Base-by-base conservation (phyloP, 164 flowering plant species). In the Chimonanthus praecox region DNA sequence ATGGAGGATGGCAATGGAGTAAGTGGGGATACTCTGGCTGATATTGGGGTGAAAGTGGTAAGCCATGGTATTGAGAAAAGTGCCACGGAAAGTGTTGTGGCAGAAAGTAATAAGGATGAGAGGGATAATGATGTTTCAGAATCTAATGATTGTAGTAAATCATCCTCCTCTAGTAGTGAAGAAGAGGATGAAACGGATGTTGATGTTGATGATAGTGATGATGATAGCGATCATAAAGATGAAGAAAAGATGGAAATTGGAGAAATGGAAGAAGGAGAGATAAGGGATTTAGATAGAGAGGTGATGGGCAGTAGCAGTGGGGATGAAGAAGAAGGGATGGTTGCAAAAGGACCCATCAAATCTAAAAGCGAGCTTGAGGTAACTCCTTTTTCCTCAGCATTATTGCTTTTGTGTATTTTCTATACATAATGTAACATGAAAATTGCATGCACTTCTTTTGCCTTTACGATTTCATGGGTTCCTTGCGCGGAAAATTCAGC, bases 301-400 rank as follows among this genome's bases (percentile, higher is more conserved):
- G 80, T 77, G 74, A 76, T 74, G 21, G 66, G 79, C 74, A 76
- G 49, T 49, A 81, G 77, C 18, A 78, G 79, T 10, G 87, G 74
- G n/a, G 89, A 82, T 15, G 87, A 75, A 43, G 86, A 43, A 6
- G 82, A 45, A 43, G 77, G 6, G 33, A 72, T 60, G 47, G 47
- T 18, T 6, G 78, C 33, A 33, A 33, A 49, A 60, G 90, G 86
- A 44, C 97, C 95, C 33, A 84, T 94, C 54, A 84, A 71, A 75
- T 89, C 97, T 18, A 90, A 85, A 83, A 91, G 92, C 72, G 97
- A 92, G 83, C 74, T 88, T 73, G 70, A 83, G 90, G 98, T 94
- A 85, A 75, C 8, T 62, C 4, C 18, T 20, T 58, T 18, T 61
- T 54, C 3, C 11, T 54, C 33, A 33, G 33, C 33, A 33, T 33